A percentile compares a stretch with the other conserved stretches of the same genome.
Evolutionary conservation across 2,329 filamentous ascomycete genomes (phyloP).

Genomic region (Plectosphaerella cucumerina): DNA sequence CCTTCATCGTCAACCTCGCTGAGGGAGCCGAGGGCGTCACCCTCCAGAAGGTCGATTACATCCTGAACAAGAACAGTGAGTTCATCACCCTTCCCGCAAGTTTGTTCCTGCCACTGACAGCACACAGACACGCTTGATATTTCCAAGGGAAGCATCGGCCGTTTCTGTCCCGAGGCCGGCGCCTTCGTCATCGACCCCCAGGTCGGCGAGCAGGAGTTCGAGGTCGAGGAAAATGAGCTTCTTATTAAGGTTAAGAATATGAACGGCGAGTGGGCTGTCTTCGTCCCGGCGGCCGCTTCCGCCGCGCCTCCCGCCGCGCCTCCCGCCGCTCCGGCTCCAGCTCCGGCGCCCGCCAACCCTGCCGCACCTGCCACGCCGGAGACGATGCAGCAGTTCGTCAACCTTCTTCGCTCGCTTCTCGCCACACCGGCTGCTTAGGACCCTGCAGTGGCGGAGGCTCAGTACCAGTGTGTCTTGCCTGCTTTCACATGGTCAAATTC

Average conservation of each 20-base stretch:
- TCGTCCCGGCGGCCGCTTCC: conserved; percentile 21
- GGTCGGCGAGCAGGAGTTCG: conserved; percentile 35
- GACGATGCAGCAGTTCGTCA: neutral
- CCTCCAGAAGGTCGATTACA: conserved; percentile 35
- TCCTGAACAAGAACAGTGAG: conserved; percentile 29
- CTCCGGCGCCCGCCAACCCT: conserved; percentile 3
- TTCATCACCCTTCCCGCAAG: neutral
- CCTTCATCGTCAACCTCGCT: conserved; percentile 27
- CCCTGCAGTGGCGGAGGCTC: no score
- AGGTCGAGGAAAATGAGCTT: conserved; percentile 35
- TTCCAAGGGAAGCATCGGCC: conserved; percentile 28
- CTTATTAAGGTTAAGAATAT: conserved; percentile 23
- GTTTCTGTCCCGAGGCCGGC: conserved; percentile 27
- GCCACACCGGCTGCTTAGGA: neutral
- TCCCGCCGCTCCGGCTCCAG: conserved; percentile 3
- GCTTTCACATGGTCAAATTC: no score
- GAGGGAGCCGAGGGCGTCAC: conserved; percentile 26
- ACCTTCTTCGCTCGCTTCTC: neutral
- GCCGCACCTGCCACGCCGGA: conserved; percentile 1
- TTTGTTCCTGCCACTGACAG: neutral
- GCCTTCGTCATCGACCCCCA: conserved; percentile 29
- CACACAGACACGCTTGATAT: conserved; percentile 26
- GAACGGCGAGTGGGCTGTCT: conserved; percentile 28
- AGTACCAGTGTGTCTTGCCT: no score
- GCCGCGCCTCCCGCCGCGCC: conserved; percentile 4